These are phyloP conservation scores for Populus deltoides DNA, from an alignment of 345 rosid species.

Conservation along the genomic window DNA sequence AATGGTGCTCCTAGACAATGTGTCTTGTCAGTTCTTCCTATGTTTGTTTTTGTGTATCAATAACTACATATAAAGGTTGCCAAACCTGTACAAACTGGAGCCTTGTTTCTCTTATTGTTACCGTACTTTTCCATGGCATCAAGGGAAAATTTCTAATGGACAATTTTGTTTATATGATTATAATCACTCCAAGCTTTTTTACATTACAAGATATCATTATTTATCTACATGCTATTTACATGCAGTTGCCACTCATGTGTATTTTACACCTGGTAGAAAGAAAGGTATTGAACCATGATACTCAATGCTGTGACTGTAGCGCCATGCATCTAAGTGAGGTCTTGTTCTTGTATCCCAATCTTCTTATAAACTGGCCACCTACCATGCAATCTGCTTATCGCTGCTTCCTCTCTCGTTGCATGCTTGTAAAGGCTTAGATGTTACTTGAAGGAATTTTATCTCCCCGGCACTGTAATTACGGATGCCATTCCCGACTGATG, in stretches of 20 bases:
- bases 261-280: background rate
- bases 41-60: conserved; percentile 3
- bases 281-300: conserved; percentile 17
- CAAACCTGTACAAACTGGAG: background rate
- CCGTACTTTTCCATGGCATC: background rate
- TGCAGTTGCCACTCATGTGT: background rate
- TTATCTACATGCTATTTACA: conserved; percentile 2
- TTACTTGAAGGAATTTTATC: conserved; percentile 30
- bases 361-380: background rate
- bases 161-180: background rate
- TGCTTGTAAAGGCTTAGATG: conserved; percentile 32
- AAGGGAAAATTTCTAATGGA: background rate
- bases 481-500: conserved; percentile 40
- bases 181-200: background rate
- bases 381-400: conserved; percentile 13
- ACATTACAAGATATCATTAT: conserved; percentile 19
- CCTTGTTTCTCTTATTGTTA: background rate
- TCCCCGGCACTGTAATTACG: conserved; percentile 37
- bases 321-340: conserved; percentile 58
- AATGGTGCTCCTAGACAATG: background rate
- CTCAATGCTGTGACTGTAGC: conserved; percentile 55
- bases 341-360: conserved; percentile 1
- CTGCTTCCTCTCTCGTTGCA: conserved; percentile 19
- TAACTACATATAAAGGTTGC: background rate
- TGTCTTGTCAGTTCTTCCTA: background rate